These are phyloP conservation scores for Ceratocystis alfenasii DNA, from an alignment of 2,329 filamentous ascomycete genomes.

Conservation along the genomic window DNA sequence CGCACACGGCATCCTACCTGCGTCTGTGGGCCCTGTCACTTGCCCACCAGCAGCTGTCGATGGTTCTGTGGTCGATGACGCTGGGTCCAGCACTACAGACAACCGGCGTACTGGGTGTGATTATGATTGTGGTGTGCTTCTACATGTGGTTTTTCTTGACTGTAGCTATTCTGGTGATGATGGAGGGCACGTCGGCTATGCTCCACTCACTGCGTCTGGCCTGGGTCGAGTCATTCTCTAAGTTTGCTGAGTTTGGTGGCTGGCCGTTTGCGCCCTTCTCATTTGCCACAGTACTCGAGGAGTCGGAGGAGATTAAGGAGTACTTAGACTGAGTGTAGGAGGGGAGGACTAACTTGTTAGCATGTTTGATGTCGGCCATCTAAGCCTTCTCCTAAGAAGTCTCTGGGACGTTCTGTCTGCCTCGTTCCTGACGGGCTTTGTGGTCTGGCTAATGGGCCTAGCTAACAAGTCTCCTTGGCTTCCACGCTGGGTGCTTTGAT, in stretches of 20 bases:
- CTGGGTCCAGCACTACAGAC: constrained; percentile 61
- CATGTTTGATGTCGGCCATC: background rate
- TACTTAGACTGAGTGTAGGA: constrained; percentile 35
- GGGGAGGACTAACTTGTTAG: background rate
- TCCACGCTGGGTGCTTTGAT: constrained; percentile 15
- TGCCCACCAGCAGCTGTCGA: constrained; percentile 92
- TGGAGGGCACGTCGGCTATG: constrained; percentile 96
- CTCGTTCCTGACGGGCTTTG: too few species aligned
- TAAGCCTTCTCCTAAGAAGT: too few species aligned
- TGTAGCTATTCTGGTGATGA: constrained; percentile 63
- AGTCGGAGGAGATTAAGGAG: constrained; percentile 54
- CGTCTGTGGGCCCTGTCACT: constrained; percentile 96
- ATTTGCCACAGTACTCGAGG: constrained; percentile 72
- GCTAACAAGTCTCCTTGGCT: background rate
- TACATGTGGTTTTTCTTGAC: constrained; percentile 80
- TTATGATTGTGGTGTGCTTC: constrained; percentile 74
- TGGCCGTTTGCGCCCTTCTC: constrained; percentile 81
- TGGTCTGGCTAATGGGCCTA: too few species aligned
- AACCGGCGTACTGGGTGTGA: constrained; percentile 55
- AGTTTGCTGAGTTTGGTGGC: constrained; percentile 87
- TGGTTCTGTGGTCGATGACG: constrained; percentile 95
- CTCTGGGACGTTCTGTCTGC: too few species aligned
- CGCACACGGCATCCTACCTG: constrained; percentile 95
- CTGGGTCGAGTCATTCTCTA: constrained; percentile 97
- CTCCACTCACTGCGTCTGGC: constrained; percentile 74